Evolutionary conservation across 768 basidiomycete species (phyloP).

Genomic region (Amanita brunnescens): DNA sequence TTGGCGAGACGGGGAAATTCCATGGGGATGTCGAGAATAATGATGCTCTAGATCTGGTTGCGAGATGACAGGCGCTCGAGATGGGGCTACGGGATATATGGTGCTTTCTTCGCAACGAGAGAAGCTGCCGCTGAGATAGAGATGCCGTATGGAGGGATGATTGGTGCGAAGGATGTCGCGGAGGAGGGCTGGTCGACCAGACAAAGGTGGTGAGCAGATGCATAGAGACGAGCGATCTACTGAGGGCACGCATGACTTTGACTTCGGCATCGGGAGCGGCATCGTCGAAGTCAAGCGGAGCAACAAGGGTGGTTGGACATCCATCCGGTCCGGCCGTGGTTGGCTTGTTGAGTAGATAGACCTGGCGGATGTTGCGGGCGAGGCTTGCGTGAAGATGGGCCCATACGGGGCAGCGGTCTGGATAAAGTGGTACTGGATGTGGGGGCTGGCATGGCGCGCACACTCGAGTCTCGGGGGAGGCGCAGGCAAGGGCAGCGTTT

Average conservation of each 20-base stretch:
- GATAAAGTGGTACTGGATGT: conserved; percentile 41
- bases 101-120: conserved; percentile 21
- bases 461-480: conserved; percentile 30
- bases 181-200: conserved; percentile 29
- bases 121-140: conserved; percentile 31
- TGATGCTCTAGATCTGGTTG: conserved; percentile 26
- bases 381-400: conserved; percentile 45
- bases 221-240: conserved; percentile 34
- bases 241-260: conserved; percentile 28
- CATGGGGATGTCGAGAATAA: conserved; percentile 39
- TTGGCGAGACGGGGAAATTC: conserved; percentile 31
- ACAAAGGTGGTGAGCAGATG: conserved; percentile 30
- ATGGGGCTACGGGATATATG: conserved; percentile 31
- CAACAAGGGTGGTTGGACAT: conserved; percentile 30
- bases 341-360: conserved; percentile 32
- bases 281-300: conserved; percentile 14
- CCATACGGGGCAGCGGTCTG: conserved; percentile 34
- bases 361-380: conserved; percentile 36
- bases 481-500: conserved; percentile 35
- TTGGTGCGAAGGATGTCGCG: conserved; percentile 20
- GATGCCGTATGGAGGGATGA: conserved; percentile 20
- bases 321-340: conserved; percentile 31
- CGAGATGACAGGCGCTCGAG: conserved; percentile 20
- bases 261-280: conserved; percentile 17
- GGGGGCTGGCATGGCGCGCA: conserved; percentile 33